Base-by-base conservation (phyloP, 129 eudicot genomes). In the Flaveria sonorensis region DNA sequence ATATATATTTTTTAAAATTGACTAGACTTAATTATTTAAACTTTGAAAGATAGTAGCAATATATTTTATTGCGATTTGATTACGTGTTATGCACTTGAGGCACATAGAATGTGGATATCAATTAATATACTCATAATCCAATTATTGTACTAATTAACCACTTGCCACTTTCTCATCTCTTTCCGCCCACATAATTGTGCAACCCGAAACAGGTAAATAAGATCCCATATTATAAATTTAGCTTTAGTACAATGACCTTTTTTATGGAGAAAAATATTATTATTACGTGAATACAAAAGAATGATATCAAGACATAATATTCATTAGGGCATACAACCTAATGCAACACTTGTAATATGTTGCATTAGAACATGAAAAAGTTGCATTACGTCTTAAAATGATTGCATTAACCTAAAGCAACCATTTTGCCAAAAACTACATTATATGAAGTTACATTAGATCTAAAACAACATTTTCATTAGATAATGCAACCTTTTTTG, bases 41-140 rank as follows among this genome's bases (percentile, higher is more conserved):
- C 75, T 40, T 40, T 68, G 40, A 57, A 59, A 55, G 53, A 45
- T 77, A 57, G 70, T 46, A 11, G 47, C 61, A 70, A 70, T 53
- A 59, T 56, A 28, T 73, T 6, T 28, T 74, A 81, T 74, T 67
- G 75, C 21, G 64, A 53, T 57, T 15, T 74, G 75, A 68, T 68
- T 74, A 81, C 18, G 84, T 74, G 84, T 68, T 46, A 74, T 56
- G 84, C 80, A 81, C 74, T 80, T 24, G 65, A 51, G 36, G 64
- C 26, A 1, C 47, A 55, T 15, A 75, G 63, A 74, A 57, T 73
- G 79, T 73, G 62, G 84, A 50, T 73, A 56, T 46, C 70, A 66
- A 73, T 67, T 52, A 53, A 56, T 81, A 45, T 56, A 60, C 84
- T 74, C 53, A 56, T 20, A 24, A 80, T 26, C 28, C 68, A 20